Evolutionary conservation across 2,329 filamentous ascomycete genomes (phyloP), one percentile per base, ranked within the genome.

Genomic region (Neophaeococcomyces aloes): DNA sequence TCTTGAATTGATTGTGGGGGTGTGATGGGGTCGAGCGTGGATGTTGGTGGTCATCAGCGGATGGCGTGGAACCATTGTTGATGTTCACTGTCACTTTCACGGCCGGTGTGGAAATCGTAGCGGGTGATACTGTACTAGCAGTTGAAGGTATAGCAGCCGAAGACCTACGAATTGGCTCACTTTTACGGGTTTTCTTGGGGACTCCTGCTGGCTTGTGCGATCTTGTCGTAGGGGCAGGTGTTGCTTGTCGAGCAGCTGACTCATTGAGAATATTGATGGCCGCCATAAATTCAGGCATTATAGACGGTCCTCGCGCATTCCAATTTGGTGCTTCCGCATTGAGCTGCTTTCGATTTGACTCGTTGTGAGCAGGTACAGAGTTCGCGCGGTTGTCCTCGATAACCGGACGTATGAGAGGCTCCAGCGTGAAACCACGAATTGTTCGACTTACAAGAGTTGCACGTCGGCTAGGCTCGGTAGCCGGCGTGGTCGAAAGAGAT

Each of bases 271-370:
- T 32, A 27, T 33, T 14, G 19, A 41, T 32, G 7, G 38, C 38
- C n/a, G 38, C 29, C 38, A 41, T 41, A 29, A 41, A 15, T 29
- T 41, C 38, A n/a, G 38, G 38, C 38, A 41, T 31, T 11, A 41
- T 29, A 3, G 38, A 32, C 2, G 38, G 7, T 7, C 27, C 27
- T 21, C 21, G 38, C 17, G 10, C 23, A 10, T 27, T 27, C 5
- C 23, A 27, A 27, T 27, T 27, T 27, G 5, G 23, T 10, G 10
- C 5, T 10, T 27, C 23, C 23, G 23, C 10, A 27, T 6, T 10
- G 5, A 27, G 5, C 5, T 27, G 23, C 23, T 27, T 27, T 27
- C 23, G 23, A 6, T 10, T 27, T 27, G 37, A 15, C 4, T 30
- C 23, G 13, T 29, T 19, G 21, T n/a, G n/a, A n/a, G n/a, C n/a